These are phyloP conservation scores for Setaria italica DNA, from an alignment of 202 grass and related monocot species.

Conservation along the genomic window DNA sequence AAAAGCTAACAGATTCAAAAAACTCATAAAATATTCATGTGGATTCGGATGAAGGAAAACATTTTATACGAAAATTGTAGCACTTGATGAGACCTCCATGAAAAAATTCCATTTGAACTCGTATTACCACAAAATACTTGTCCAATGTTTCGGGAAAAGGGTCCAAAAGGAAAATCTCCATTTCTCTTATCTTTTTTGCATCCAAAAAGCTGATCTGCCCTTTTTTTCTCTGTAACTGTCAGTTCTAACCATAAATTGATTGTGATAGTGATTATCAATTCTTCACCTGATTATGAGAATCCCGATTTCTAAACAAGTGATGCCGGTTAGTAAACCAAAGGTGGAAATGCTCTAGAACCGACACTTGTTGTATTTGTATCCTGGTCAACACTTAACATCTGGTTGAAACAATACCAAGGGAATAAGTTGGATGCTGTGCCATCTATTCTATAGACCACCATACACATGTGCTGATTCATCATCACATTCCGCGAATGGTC, in stretches of 20 bases:
- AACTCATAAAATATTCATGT: not conserved
- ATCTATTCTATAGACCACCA: not conserved
- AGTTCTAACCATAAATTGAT: not conserved
- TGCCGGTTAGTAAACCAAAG: not conserved
- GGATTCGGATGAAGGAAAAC: not conserved
- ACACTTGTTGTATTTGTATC: not conserved
- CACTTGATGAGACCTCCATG: not conserved
- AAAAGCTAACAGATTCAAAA: not conserved
- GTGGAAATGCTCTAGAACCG: not conserved
- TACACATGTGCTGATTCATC: slow-evolving; percentile 27
- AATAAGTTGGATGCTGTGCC: slow-evolving; percentile 28
- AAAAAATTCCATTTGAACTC: not conserved
- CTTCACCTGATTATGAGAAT: not conserved
- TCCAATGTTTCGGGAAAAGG: not conserved
- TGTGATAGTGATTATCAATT: not conserved
- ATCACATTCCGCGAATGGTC: slow-evolving; percentile 24
- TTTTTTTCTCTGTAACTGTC: not conserved
- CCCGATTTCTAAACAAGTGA: not conserved
- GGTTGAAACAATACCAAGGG: not conserved
- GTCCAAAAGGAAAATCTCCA: not conserved
- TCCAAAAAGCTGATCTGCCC: not conserved
- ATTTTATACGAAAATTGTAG: not conserved
- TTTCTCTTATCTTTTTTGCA: not conserved
- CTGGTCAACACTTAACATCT: not conserved
- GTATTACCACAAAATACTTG: not conserved